phyloP scores from a whole-genome alignment of 176 grass and related monocot species.

The Thinopyrum elongatum region DNA sequence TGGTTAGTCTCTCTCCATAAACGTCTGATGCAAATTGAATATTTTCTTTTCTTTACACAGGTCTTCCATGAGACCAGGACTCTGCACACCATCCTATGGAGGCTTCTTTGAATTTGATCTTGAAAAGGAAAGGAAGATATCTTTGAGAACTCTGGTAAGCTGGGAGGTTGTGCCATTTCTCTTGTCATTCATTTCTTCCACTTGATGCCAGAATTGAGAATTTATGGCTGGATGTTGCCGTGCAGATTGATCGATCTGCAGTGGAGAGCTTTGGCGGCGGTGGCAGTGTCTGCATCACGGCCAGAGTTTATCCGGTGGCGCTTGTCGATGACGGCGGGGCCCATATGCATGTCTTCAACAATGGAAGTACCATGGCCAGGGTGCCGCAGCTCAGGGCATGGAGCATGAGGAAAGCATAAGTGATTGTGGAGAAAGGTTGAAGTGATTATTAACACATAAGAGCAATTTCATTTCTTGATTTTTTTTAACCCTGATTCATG shows the following conservation, averaged over 20 bases:
- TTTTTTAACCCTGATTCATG: background rate
- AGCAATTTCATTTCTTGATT: background rate
- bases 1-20: too few species aligned
- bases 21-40: too few species aligned
- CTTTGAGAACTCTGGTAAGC: slow-evolving; percentile 72
- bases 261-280: too few species aligned
- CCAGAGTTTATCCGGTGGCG: slow-evolving; percentile 50
- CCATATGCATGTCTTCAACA: slow-evolving; percentile 72
- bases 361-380: background rate
- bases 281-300: slow-evolving; percentile 49
- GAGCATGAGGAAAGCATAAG: background rate
- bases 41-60: slow-evolving; percentile 5
- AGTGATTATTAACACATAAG: background rate
- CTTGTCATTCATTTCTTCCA: background rate
- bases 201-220: background rate
- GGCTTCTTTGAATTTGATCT: slow-evolving; percentile 64
- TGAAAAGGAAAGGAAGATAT: slow-evolving; percentile 49
- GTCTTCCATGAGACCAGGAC: slow-evolving; percentile 55
- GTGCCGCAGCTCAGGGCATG: too few species aligned
- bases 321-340: background rate
- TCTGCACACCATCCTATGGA: slow-evolving; percentile 61
- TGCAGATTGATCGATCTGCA: slow-evolving; percentile 52
- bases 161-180: too few species aligned
- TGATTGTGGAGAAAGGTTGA: background rate
- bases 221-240: background rate